Evolutionary conservation across 345 rosid species (phyloP).

Genomic region (Luvunga scandens): DNA sequence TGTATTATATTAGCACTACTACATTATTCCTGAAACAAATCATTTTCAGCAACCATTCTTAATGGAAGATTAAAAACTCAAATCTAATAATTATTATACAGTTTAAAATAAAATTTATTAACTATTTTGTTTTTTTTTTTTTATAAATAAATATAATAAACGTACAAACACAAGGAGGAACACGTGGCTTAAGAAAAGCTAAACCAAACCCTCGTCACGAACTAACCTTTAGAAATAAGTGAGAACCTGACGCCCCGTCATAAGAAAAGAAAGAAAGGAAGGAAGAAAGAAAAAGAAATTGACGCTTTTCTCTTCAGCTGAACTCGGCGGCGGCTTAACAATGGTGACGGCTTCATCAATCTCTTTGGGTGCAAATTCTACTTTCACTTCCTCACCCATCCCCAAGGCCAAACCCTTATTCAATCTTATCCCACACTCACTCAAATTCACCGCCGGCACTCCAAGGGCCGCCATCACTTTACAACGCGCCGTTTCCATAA

Average conservation of each 20-base stretch:
- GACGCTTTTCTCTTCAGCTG: neutral
- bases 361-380: conserved; percentile 22
- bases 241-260: too few species aligned
- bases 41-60: too few species aligned
- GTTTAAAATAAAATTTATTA: too few species aligned
- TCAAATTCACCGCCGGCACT: conserved; percentile 23
- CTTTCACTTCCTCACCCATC: conserved; percentile 15
- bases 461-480: neutral
- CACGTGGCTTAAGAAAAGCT: too few species aligned
- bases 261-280: too few species aligned
- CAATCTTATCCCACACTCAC: conserved; percentile 11
- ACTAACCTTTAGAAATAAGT: neutral
- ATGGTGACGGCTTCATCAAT: conserved; percentile 32
- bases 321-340: neutral
- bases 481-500: conserved; percentile 4
- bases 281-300: neutral
- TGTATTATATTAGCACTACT: too few species aligned
- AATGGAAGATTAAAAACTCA: too few species aligned
- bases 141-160: too few species aligned
- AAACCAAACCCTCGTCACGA: neutral
- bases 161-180: too few species aligned
- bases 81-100: too few species aligned
- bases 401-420: conserved; percentile 16
- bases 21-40: too few species aligned
- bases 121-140: too few species aligned